A percentile compares a stretch with the other conserved stretches of the same genome.
These are phyloP conservation scores for Madurella mycetomatis DNA, from an alignment of 2,329 filamentous ascomycete species.

Conservation along the genomic window DNA sequence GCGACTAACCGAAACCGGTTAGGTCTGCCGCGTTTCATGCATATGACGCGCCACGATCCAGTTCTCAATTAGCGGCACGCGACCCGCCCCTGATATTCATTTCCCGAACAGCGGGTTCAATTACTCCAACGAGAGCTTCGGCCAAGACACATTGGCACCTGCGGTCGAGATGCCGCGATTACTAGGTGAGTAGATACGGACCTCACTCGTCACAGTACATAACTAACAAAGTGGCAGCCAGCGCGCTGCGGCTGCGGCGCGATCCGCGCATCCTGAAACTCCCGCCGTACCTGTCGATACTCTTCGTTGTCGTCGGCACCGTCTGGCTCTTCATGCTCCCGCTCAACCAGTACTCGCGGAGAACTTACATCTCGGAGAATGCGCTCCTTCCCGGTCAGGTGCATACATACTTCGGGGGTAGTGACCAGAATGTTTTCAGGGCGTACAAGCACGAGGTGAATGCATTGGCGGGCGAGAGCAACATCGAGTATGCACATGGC, in stretches of 20 bases:
- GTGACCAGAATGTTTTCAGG: slow-evolving; percentile 89
- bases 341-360: slow-evolving; percentile 82
- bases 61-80: slow-evolving; percentile 1
- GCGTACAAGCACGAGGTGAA: slow-evolving; percentile 85
- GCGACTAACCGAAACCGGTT: slow-evolving; percentile 6
- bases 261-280: slow-evolving; percentile 78
- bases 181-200: slow-evolving; percentile 41
- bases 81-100: slow-evolving; percentile 10
- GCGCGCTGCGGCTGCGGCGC: slow-evolving; percentile 66
- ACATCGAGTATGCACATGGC: slow-evolving; percentile 41
- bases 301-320: slow-evolving; percentile 80
- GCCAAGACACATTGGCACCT: not conserved
- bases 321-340: slow-evolving; percentile 88
- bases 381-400: slow-evolving; percentile 93
- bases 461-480: slow-evolving; percentile 49
- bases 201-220: no score
- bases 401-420: slow-evolving; percentile 95
- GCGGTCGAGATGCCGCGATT: slow-evolving; percentile 47
- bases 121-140: slow-evolving; percentile 6
- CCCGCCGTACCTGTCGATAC: slow-evolving; percentile 79
- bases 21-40: slow-evolving; percentile 17
- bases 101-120: not conserved
- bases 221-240: slow-evolving; percentile 37
- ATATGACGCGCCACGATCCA: slow-evolving; percentile 10
- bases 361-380: slow-evolving; percentile 96